These are phyloP conservation scores for Rhizopus microsporus DNA, from an alignment of 371 early-diverging fungal species.

Conservation along the genomic window DNA sequence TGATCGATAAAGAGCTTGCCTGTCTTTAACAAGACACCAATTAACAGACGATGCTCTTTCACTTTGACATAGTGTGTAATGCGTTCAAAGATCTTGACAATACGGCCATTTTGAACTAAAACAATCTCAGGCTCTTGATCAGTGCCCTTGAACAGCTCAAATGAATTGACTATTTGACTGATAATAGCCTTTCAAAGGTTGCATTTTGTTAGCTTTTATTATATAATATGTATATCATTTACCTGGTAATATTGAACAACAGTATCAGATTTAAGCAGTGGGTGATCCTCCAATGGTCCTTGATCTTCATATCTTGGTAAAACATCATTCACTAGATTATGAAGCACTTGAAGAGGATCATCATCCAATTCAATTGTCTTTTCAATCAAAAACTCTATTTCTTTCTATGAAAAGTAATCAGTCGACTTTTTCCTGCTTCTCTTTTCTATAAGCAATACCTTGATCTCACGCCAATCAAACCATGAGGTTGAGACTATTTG, in stretches of 20 bases:
- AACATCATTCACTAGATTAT: conserved; percentile 42
- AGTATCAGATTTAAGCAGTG: conserved; percentile 49
- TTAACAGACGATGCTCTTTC: conserved; percentile 49
- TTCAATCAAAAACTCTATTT: conserved; percentile 39
- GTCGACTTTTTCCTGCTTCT: not conserved
- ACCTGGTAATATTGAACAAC: conserved; percentile 56
- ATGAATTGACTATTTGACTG: conserved; percentile 49
- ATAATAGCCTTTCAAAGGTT: conserved; percentile 45
- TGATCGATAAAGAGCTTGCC: conserved; percentile 65
- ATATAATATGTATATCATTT: conserved; percentile 1
- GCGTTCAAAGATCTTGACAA: conserved; percentile 55
- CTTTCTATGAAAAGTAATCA: conserved; percentile 26
- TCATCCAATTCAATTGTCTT: conserved; percentile 49
- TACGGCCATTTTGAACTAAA: conserved; percentile 37
- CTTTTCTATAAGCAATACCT: conserved; percentile 18
- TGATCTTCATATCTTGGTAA: conserved; percentile 49
- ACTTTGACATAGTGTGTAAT: conserved; percentile 59
- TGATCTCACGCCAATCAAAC: conserved; percentile 45
- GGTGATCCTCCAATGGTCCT: conserved; percentile 41
- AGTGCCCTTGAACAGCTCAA: conserved; percentile 37
- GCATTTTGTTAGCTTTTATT: not conserved
- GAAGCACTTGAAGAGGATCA: conserved; percentile 43
- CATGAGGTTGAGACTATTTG: conserved; percentile 33
- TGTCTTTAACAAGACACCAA: conserved; percentile 56
- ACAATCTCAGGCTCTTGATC: conserved; percentile 39